These are phyloP conservation scores for Metarhizium rileyi DNA, from an alignment of 2,329 filamentous ascomycete genomes.

Conservation along the genomic window DNA sequence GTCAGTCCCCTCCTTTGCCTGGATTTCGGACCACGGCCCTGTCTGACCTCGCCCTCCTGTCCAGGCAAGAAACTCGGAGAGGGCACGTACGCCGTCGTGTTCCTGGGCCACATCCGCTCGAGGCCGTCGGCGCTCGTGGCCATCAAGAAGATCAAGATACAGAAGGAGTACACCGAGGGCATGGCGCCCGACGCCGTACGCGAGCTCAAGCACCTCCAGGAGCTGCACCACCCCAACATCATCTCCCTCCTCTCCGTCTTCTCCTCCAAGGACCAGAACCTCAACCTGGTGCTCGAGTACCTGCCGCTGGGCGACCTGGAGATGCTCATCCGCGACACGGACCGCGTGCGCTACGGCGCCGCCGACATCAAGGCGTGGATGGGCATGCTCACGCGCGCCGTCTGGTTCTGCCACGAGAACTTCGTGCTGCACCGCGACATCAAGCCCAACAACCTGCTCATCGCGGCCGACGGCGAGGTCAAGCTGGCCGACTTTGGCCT, in stretches of 20 bases:
- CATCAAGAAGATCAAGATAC: slow-evolving; percentile 87
- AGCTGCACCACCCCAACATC: slow-evolving; percentile 90
- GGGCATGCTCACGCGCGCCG: slow-evolving; percentile 85
- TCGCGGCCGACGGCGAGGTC: slow-evolving; percentile 84
- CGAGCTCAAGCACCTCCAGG: slow-evolving; percentile 90
- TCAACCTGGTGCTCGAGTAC: slow-evolving; percentile 91
- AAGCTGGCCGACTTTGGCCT: slow-evolving; percentile 98
- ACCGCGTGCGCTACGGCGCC: slow-evolving; percentile 67
- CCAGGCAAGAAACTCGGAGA: slow-evolving; percentile 83
- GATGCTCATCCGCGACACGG: slow-evolving; percentile 81
- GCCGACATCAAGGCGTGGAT: slow-evolving; percentile 98
- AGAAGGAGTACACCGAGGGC: slow-evolving; percentile 79
- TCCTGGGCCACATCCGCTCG: slow-evolving; percentile 68
- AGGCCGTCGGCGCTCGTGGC: slow-evolving; percentile 71
- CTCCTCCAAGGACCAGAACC: slow-evolving; percentile 90
- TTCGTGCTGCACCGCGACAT: slow-evolving; percentile 94
- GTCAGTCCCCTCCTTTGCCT: neutral
- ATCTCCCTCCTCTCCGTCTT: slow-evolving; percentile 89
- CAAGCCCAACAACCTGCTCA: slow-evolving; percentile 96
- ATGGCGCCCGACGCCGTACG: slow-evolving; percentile 91
- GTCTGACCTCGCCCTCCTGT: neutral
- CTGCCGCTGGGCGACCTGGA: slow-evolving; percentile 90
- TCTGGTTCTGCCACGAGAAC: slow-evolving; percentile 96
- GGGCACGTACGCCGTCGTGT: slow-evolving; percentile 95
- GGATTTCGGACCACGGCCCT: too few species aligned